Evolutionary conservation across 208 protist genomes (phyloP).

Genomic region (Angomonas ambiguus): DNA sequence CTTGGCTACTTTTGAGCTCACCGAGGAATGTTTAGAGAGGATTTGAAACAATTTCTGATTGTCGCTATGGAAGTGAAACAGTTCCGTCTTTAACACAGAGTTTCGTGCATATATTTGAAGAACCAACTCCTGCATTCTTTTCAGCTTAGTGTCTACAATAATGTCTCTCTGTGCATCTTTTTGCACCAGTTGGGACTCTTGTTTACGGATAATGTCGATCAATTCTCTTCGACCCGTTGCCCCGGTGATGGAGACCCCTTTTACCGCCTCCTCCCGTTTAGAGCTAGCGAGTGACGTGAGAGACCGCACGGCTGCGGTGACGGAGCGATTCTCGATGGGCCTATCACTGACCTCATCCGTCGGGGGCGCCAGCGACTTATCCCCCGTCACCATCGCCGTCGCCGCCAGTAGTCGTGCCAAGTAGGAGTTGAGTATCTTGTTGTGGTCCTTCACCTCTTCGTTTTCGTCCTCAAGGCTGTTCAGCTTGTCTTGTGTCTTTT

Average conservation of each 20-base stretch:
- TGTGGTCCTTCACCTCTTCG: conserved; percentile 41
- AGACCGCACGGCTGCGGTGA: conserved; percentile 38
- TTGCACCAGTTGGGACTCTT: conserved; percentile 40
- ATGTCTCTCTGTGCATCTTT: conserved; percentile 76
- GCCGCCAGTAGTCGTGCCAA: conserved; percentile 60
- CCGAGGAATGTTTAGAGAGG: conserved; percentile 41
- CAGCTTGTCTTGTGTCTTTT: conserved; percentile 28
- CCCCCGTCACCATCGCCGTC: conserved; percentile 35
- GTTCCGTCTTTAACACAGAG: conserved; percentile 33
- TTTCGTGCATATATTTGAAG: conserved; percentile 60
- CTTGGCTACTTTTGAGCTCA: conserved; percentile 43
- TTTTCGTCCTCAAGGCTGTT: conserved; percentile 52
- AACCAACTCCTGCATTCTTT: conserved; percentile 78
- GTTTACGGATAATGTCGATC: conserved; percentile 28
- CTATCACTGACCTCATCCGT: background rate
- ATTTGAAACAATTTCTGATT: conserved; percentile 59
- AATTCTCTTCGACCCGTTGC: conserved; percentile 19
- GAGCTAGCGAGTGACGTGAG: conserved; percentile 29
- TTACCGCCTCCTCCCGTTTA: background rate
- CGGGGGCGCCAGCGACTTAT: conserved; percentile 19
- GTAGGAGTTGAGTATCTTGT: conserved; percentile 47
- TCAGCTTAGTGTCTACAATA: conserved; percentile 81
- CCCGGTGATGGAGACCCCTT: background rate
- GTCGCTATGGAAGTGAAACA: conserved; percentile 43
- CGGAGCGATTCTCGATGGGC: conserved; percentile 14